Percentiles rank a stretch among this genome's conserved stretches.
Evolutionary conservation across 768 basidiomycete genomes (phyloP).

Genomic region (Leccinum uliginosum): DNA sequence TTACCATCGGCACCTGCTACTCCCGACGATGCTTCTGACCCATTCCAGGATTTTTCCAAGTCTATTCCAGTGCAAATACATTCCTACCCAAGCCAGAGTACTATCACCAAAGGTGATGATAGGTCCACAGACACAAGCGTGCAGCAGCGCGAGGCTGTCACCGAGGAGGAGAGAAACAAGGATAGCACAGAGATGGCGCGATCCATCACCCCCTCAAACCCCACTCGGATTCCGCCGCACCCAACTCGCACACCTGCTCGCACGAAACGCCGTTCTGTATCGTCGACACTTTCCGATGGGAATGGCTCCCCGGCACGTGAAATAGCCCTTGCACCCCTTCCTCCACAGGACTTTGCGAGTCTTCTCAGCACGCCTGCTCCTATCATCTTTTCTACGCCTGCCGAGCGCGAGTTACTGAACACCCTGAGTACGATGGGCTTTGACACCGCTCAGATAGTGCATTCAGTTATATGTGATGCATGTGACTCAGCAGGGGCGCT

Average conservation of each 20-base stretch:
- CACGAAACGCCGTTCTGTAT: conserved; percentile 93
- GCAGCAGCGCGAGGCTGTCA: conserved; percentile 44
- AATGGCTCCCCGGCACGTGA: conserved; percentile 48
- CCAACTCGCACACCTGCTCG: conserved; percentile 87
- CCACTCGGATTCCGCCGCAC: conserved; percentile 45
- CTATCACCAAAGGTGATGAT: conserved; percentile 45
- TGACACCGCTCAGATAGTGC: conserved; percentile 93
- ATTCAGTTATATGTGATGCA: conserved; percentile 86
- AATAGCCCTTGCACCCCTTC: conserved; percentile 36
- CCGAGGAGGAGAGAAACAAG: conserved; percentile 43
- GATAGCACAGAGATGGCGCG: conserved; percentile 1
- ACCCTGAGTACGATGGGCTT: conserved; percentile 73
- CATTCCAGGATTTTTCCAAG: conserved; percentile 33
- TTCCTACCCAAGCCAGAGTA: conserved; percentile 53
- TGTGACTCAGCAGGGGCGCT: conserved; percentile 88
- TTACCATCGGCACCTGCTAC: conserved; percentile 52
- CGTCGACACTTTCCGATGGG: conserved; percentile 74
- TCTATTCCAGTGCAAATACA: conserved; percentile 34
- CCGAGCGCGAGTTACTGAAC: conserved; percentile 79
- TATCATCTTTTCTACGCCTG: conserved; percentile 80
- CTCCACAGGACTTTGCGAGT: conserved; percentile 55
- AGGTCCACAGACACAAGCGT: conserved; percentile 30
- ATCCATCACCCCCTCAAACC: conserved; percentile 22
- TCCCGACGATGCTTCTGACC: conserved; percentile 48
- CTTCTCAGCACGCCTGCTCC: conserved; percentile 64